These are phyloP conservation scores for Colletotrichum gloeosporioides DNA, from an alignment of 2,329 filamentous ascomycete genomes.

Conservation along the genomic window DNA sequence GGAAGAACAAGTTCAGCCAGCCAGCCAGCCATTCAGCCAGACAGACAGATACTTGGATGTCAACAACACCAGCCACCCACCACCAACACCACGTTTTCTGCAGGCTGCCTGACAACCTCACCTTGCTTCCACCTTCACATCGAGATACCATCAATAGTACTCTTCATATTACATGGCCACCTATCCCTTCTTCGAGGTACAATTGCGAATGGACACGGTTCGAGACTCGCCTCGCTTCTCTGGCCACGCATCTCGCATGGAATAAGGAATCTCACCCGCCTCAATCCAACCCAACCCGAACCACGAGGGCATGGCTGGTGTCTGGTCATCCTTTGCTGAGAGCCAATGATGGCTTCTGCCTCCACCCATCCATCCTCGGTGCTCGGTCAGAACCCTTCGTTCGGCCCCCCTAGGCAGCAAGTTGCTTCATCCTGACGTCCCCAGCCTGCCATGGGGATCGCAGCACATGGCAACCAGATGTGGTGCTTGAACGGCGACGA, in stretches of 20 bases:
- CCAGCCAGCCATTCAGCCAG: background rate
- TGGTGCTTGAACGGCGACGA: constrained; percentile 7
- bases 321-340: background rate
- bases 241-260: background rate
- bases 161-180: background rate
- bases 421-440: background rate
- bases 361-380: background rate
- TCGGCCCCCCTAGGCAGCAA: background rate
- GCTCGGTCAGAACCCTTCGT: background rate
- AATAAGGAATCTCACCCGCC: constrained; percentile 13
- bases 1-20: background rate
- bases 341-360: background rate
- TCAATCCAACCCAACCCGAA: background rate
- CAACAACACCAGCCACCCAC: background rate
- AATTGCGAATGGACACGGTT: background rate
- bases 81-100: background rate
- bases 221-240: background rate
- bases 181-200: background rate
- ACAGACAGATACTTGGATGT: background rate
- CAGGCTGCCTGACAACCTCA: background rate
- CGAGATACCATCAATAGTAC: background rate
- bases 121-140: background rate
- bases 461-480: constrained; percentile 9
- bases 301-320: background rate
- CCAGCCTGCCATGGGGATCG: background rate